Base-by-base conservation (phyloP, 2,329 filamentous ascomycete species). In the Bipolaris bicolor region DNA sequence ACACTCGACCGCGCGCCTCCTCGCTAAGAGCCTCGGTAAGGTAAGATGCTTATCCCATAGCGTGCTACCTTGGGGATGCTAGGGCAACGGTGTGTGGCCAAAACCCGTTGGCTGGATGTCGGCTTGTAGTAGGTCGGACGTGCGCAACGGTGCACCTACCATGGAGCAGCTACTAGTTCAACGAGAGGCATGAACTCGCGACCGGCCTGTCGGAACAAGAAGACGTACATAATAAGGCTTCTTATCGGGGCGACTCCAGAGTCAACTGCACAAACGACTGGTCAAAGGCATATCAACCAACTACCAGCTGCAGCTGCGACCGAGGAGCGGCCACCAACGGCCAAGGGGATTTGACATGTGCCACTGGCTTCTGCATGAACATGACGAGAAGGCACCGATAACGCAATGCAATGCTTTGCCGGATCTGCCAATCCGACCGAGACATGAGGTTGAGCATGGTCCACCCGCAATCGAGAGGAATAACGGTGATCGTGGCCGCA, bases 181-280 rank as follows among this genome's bases (percentile, higher is more conserved):
- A 65, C 68, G 57, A 65, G 65, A 70, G 69, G 51, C 66, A 51
- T 49, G 62, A 60, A 58, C 54, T 55, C 57, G 43, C 52, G 68
- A 69, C 73, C 74, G 59, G 41, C 50, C 26, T 49, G 44, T 55
- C 67, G 74, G 74, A 61, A 70, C 46, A 56, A 53, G 33, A 49
- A 49, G 40, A 29, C 26, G 9, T 29, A 60, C 58, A 49, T 61
- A 72, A 49, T 61, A 72, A 58, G 68, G 63, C 55, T 63, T 67
- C 71, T 75, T 76, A 75, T 75, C 74, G 67, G 64, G 61, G 58
- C 61, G 64, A 60, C 56, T 43, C 58, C 39, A 51, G 40, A 13
- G 34, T 51, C 49, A 61, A 63, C 55, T 53, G 55, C 56, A 65
- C 52, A 56, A 61, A 63, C 60, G 51, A 61, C 29, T 62, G 57